These are phyloP conservation scores for Colletotrichum theobromicola DNA, from an alignment of 2,329 filamentous ascomycete species.

Conservation along the genomic window DNA sequence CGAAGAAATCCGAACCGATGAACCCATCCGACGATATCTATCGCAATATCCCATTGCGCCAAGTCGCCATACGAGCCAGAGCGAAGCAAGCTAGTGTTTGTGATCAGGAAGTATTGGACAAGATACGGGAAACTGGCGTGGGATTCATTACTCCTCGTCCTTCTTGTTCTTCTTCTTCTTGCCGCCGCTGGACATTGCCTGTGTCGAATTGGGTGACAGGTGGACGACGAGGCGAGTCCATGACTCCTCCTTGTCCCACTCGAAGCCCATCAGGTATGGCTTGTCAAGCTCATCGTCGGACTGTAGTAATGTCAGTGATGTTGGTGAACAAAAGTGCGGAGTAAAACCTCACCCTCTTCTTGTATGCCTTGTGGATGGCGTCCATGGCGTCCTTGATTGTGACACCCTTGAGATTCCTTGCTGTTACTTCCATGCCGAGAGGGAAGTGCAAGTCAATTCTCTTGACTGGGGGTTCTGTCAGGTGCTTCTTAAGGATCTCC, in stretches of 20 bases:
- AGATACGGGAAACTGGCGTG: constrained; percentile 34
- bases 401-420: constrained; percentile 90
- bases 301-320: constrained; percentile 48
- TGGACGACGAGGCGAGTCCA: constrained; percentile 90
- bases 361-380: constrained; percentile 94
- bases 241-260: constrained; percentile 93
- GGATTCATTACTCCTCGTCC: constrained; percentile 38
- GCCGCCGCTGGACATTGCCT: constrained; percentile 38
- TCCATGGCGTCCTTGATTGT: constrained; percentile 97
- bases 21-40: constrained; percentile 43
- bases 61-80: constrained; percentile 41
- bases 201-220: constrained; percentile 63
- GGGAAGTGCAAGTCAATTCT: constrained; percentile 95
- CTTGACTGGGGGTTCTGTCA: constrained; percentile 85
- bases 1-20: constrained; percentile 20
- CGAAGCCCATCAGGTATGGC: constrained; percentile 90
- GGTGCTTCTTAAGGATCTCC: constrained; percentile 79
- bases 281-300: constrained; percentile 88
- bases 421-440: constrained; percentile 84
- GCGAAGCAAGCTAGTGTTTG: constrained; percentile 39
- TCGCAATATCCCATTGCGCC: constrained; percentile 48
- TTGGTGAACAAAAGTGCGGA: too few relatives aligned
- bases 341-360: constrained; percentile 80
- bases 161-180: constrained; percentile 71
- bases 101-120: constrained; percentile 42